A percentile compares a stretch with the other conserved stretches of the same genome.
Conservation (phyloP, 352 stramenopile genomes). For the Pythium biforme region DNA sequence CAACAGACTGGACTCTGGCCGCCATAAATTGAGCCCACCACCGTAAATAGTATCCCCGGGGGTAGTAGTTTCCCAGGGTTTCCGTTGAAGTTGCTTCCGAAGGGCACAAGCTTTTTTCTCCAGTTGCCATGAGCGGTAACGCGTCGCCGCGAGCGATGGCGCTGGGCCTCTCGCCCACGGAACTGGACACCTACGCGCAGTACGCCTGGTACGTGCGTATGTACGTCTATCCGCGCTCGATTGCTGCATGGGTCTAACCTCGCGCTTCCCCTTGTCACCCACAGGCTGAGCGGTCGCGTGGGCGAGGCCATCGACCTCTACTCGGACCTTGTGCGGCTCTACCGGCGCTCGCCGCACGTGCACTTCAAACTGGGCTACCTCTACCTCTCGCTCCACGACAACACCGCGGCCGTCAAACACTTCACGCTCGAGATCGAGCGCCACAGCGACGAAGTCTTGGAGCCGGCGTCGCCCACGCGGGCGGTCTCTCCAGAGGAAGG, state of each 20-base stretch:
- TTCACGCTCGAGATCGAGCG: slow-evolving; percentile 46
- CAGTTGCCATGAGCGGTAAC: slow-evolving; percentile 15
- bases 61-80: not conserved
- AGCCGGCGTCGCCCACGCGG: not conserved
- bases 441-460: slow-evolving; percentile 15
- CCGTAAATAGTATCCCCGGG: not conserved
- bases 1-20: not conserved
- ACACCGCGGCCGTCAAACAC: slow-evolving; percentile 30
- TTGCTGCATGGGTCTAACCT: not conserved
- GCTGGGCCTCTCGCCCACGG: slow-evolving; percentile 21
- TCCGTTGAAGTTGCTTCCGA: not conserved
- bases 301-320: slow-evolving; percentile 52
- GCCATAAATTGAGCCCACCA: slow-evolving; percentile 1
- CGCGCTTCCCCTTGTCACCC: not conserved
- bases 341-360: slow-evolving; percentile 40
- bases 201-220: slow-evolving; percentile 38
- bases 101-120: not conserved
- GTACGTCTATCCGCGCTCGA: not conserved
- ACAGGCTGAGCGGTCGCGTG: slow-evolving; percentile 43
- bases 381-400: slow-evolving; percentile 37
- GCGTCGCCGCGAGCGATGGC: slow-evolving; percentile 11
- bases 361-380: slow-evolving; percentile 62
- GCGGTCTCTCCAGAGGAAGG: no score
- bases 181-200: slow-evolving; percentile 50
- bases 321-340: slow-evolving; percentile 36